Evolutionary conservation across 2,329 filamentous ascomycete species (phyloP).

Genomic region (Chaetomium olivaceum): DNA sequence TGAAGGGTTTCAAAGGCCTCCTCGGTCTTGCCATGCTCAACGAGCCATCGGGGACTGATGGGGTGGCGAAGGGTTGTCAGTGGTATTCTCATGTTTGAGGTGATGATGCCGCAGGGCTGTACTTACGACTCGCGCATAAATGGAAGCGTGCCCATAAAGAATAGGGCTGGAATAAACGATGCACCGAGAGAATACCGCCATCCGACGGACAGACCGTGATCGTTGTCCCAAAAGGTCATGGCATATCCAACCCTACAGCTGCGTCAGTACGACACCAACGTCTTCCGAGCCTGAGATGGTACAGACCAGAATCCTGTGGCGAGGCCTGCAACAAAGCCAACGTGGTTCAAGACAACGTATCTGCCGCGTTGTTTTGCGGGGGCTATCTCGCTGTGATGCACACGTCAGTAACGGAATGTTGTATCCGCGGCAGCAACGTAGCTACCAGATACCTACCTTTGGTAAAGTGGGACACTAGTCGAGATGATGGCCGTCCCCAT

Average conservation of each 20-base stretch:
- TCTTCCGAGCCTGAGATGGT: background rate
- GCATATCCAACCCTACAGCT: conserved; percentile 54
- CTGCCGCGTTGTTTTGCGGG: conserved; percentile 55
- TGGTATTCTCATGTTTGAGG: background rate
- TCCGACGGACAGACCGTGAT: conserved; percentile 47
- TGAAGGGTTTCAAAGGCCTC: conserved; percentile 47
- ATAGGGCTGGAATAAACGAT: conserved; percentile 51
- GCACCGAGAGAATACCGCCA: conserved; percentile 56
- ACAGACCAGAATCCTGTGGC: conserved; percentile 56
- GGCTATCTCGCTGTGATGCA: conserved; percentile 50
- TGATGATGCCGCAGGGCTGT: background rate
- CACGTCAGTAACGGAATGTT: background rate
- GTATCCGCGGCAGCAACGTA: background rate
- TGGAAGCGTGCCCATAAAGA: conserved; percentile 53
- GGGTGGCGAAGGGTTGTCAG: background rate
- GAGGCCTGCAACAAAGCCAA: conserved; percentile 57
- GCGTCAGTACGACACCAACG: background rate
- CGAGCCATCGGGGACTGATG: conserved; percentile 56
- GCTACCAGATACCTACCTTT: conserved; percentile 48
- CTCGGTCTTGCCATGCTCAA: conserved; percentile 50
- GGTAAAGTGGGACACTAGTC: conserved; percentile 59
- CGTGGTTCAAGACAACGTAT: conserved; percentile 60
- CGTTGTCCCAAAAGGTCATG: conserved; percentile 53
- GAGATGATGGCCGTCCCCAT: conserved; percentile 56
- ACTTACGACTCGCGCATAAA: conserved; percentile 57